Evolutionary conservation across 805 yeast species (phyloP).

Genomic region (Henningerozyma blattae): DNA sequence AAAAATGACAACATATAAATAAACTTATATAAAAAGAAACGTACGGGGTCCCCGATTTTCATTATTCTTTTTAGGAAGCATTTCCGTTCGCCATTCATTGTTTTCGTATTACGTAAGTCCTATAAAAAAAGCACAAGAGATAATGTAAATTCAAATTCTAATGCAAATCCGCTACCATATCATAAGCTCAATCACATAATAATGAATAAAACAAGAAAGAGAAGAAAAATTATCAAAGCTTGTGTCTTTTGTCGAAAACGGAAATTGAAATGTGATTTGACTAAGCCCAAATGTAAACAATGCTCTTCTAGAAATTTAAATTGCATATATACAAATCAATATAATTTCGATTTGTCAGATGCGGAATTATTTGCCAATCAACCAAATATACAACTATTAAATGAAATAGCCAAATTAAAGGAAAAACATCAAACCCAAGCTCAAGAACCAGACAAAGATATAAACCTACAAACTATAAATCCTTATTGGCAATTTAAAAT

Average conservation of each 20-base stretch:
- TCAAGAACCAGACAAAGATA: background rate
- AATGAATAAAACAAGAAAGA: slow-evolving; percentile 3
- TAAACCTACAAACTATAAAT: background rate
- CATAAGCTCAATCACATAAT: too few species aligned
- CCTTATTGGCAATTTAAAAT: background rate
- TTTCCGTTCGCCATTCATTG: too few species aligned
- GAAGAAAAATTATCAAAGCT: slow-evolving; percentile 20
- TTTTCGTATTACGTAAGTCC: too few species aligned
- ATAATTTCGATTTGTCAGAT: slow-evolving; percentile 10
- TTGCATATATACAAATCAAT: slow-evolving; percentile 18
- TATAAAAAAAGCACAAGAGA: too few species aligned
- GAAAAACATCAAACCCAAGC: background rate
- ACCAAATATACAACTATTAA: slow-evolving; percentile 15
- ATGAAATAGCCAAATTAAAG: slow-evolving; percentile 12
- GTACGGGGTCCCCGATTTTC: too few species aligned
- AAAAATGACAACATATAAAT: too few species aligned
- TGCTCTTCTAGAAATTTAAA: slow-evolving; percentile 27
- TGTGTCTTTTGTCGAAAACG: slow-evolving; percentile 53
- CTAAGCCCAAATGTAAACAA: slow-evolving; percentile 29
- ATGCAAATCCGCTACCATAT: too few species aligned
- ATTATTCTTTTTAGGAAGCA: too few species aligned
- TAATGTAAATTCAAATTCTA: too few species aligned
- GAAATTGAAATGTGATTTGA: slow-evolving; percentile 53
- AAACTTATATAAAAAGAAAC: too few species aligned
- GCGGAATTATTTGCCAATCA: slow-evolving; percentile 10